Base-by-base conservation (phyloP, 2,329 filamentous ascomycete species). In the Cladosporium oxysporum region DNA sequence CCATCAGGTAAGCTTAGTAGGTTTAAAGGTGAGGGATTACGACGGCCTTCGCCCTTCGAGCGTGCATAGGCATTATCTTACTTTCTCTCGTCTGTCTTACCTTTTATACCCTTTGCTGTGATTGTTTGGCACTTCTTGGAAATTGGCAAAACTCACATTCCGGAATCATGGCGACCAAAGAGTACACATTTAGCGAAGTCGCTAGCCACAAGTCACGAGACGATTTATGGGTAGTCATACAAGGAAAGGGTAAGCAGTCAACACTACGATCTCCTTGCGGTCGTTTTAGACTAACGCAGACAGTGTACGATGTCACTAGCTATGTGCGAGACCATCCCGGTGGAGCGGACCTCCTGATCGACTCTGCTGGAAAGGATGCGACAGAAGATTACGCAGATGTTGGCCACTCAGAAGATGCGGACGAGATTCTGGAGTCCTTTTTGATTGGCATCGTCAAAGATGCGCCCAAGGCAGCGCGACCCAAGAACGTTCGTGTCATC, bases 251-350 rank as follows among this genome's bases (percentile, higher is more conserved):
- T 69, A 57, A 53, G 55, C 21, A 8, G 28, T 35, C 18, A 55
- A 21, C n/a, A 7, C 26, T 33, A 28, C 50, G 29, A 10, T 12
- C 12, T 35, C 4, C 16, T 10, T 14, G 11, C 16, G 21, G n/a
- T 49, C 31, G 18, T 11, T 2, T 12, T 1, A n/a, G 16, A 28
- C 61, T 55, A 16, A 64, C n/a, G 12, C 16, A 14, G 18, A 50
- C 10, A 63, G 92, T 97, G 66, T 85, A 97, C 82, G 91, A 97
- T 80, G 85, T 97, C 66, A 90, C 90, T 69, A 90, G 96, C 84
- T 98, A 94, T 91, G 86, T 96, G 58, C 92, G 97, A 71, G 94
- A 98, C 84, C 94, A 98, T 82, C 94, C 94, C 26, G 94, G 93
- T 75, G 94, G 94, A 67, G 91, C 93, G 64, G 93, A 97, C 83